Base-by-base conservation (phyloP, 2,329 filamentous ascomycete genomes). In the Thelonectria discophora region DNA sequence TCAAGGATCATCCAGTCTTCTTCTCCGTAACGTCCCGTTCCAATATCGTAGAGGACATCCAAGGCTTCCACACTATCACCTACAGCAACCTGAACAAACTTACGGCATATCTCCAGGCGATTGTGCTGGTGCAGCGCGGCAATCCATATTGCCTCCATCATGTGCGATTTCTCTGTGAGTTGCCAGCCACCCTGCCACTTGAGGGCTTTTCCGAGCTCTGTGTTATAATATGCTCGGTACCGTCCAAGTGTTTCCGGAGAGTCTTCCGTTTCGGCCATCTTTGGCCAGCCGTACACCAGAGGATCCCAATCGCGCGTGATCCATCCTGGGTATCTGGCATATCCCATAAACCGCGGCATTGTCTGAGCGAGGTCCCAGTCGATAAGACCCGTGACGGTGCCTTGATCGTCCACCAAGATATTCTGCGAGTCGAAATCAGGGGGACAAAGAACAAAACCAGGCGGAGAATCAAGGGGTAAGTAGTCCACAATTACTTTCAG, bases 391-490 rank as follows among this genome's bases (percentile, higher is more conserved):
- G 54, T 62, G 11, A 62, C 17, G n/a, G 24, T 46, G 1, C 63
- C 63, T 17, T 63, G 18, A 15, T 59, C 59, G 34, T 64, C 57
- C 13, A 64, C 55, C 24, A 64, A 39, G 48, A 68, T 13, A 37
- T 64, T 69, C 40, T 68, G 63, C 2, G 58, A 65, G 55, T 70
- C 64, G 15, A 65, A 65, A 40, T 64, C 65, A 8, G 68, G 68
- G 37, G 54, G 20, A 5, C 47, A 58, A 20, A 69, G 58, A n/a
- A 66, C 54, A 40, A 70, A 67, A 27, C 42, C 32, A 3, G 55
- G 55, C 21, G 48, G 30, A 32, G 53, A 40, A 27, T 48, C 49
- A 59, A 48, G 17, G 15, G 47, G 24, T 46, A 58, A 55, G 24
- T 0, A 55, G 21, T 13, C 55, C 30, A 55, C 30, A 54, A 55